Evolutionary conservation across 768 basidiomycete species (phyloP), one percentile per base, ranked within the genome.

Genomic region (Butyriboletus loyo): DNA sequence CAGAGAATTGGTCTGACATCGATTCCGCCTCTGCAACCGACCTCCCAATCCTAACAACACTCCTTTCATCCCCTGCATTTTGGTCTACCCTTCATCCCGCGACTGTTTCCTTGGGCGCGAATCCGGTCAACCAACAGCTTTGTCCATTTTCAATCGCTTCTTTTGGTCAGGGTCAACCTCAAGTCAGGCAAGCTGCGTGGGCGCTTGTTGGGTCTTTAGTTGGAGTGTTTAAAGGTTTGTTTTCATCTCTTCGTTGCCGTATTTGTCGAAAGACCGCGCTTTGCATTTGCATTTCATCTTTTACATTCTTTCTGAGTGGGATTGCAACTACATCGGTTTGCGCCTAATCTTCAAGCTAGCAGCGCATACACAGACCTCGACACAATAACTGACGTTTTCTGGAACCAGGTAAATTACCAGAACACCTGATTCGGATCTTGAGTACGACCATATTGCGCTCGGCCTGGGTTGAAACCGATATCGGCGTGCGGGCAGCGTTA

Each of bases 111-210:
- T 14, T 70, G 70, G 39, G 7, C 17, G 46, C 53, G n/a, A 25
- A 10, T 35, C 22, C 17, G 6, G 5, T 74, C 76, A 44, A 70
- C 72, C 43, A 82, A 9, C 54, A 39, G 17, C 2, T 15, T 9
- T 64, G 62, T 46, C 51, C 59, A 5, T 62, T 59, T 11, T 56
- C 62, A 11, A 21, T 22, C 1, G 44, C 34, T n/a, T 52, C 58
- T 13, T 67, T 87, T 55, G 90, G 89, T 1, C 74, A 71, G 31
- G 75, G 67, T 3, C 89, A 93, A 59, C 88, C 91, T 3, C 77
- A 75, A 36, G 86, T 92, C 28, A 79, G 93, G 17, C 80, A 84
- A 63, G 77, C 85, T 11, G 81, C 83, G 0, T 96, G 93, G 86
- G 61, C 57, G 85, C 8, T 63, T 87, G 11, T 77, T 75, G 50